Evolutionary conservation across 106 monocot genomes (phyloP), one percentile per base, ranked within the genome.

Genomic region (Amphibolis antarctica): DNA sequence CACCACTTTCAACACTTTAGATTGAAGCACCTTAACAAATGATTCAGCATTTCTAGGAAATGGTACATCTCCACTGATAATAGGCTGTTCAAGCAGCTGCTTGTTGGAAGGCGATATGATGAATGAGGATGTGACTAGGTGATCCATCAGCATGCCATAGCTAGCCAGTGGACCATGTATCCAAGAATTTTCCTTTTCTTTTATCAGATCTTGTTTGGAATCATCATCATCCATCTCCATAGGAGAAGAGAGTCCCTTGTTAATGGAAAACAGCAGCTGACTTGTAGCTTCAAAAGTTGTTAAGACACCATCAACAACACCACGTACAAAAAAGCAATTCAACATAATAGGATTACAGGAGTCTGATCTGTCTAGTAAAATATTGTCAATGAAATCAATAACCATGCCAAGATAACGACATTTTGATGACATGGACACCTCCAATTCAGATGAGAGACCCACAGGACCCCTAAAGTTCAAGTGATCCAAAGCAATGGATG

Each of bases 281-380:
- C 98, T 99, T 10, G 98, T 99, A 24, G 91, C 91, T 71, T 88
- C 87, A 76, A 99, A 99, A 10, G 98, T 99, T 12, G 87, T 85
- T 58, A 92, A 63, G 53, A 99, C 69, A 24, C 80, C 67, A 22
- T 88, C 74, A 81, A 99, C 72, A 20, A 92, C 91, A 28, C 98
- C 91, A 60, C 60, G 68, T 19, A 73, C 71, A 72, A 85, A 99
- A 68, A 99, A 82, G 55, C 82, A 88, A 58, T 83, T 99, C 48
- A 99, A 18, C 47, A 99, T 69, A 56, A 99, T 79, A 15, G 91
- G 84, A 64, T 99, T 99, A 63, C 82, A 91, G 18, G 88, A 88
- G 49, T 99, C 98, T 50, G 98, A 85, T 75, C 80, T 82, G 64
- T 99, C 98, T 63, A 81, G 57, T 21, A 99, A 27, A 66, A 99